These are phyloP conservation scores for Nasturtium officinale DNA, from an alignment of 345 rosid genomes.

Conservation along the genomic window DNA sequence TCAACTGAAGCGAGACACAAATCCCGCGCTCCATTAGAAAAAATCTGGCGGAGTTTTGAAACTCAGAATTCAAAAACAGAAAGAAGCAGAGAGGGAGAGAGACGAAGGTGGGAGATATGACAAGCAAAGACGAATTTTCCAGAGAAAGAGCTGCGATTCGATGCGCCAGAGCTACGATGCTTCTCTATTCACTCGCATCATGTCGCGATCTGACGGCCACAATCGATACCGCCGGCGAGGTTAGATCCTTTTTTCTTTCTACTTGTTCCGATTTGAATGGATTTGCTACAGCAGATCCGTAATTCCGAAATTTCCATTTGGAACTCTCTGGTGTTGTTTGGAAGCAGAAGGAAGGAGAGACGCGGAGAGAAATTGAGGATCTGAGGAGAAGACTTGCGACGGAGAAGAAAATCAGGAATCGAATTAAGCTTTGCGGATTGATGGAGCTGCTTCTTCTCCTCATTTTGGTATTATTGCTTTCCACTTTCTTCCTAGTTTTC, in stretches of 20 bases:
- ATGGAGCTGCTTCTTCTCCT: constrained; percentile 38
- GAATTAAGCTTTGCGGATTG: constrained; percentile 35
- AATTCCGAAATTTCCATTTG: not conserved
- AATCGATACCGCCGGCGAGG: constrained; percentile 30
- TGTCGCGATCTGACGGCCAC: constrained; percentile 5
- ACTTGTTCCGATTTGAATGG: not conserved
- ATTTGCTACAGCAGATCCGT: not conserved
- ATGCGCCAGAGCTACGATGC: constrained; percentile 41
- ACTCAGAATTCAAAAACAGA: constrained; percentile 20
- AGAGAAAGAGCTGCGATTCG: constrained; percentile 34
- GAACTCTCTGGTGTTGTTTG: not conserved
- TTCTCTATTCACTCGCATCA: constrained; percentile 36
- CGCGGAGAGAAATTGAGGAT: constrained; percentile 28
- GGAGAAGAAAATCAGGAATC: constrained; percentile 22
- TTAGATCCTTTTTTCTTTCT: not conserved
- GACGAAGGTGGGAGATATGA: constrained; percentile 25
- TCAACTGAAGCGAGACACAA: not conserved
- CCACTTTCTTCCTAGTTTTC: constrained; percentile 31
- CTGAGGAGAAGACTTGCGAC: constrained; percentile 30
- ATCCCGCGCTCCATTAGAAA: constrained; percentile 15
- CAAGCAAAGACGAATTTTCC: constrained; percentile 18
- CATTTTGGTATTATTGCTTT: constrained; percentile 36
- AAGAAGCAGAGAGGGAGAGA: constrained; percentile 20
- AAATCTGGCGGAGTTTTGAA: constrained; percentile 21
- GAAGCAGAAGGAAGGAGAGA: constrained; percentile 21